A percentile compares a stretch with the other conserved stretches of the same genome.
Evolutionary conservation across 805 yeast species (phyloP).

Genomic region (Kazachstania martiniae): DNA sequence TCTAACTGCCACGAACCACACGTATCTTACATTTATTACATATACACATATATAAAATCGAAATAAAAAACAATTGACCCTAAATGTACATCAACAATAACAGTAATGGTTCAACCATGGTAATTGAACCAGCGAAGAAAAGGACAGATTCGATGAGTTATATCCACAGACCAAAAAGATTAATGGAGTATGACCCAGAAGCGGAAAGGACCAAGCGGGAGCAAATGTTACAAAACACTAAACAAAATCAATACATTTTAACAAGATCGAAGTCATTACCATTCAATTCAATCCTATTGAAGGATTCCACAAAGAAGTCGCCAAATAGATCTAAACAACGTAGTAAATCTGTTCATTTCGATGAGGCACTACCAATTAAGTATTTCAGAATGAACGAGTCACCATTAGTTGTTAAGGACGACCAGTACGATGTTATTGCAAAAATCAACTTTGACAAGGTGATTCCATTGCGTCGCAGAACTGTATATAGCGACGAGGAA

Average conservation of each 20-base stretch:
- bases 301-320: slow-evolving; percentile 1
- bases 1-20: no score
- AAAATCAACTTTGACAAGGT: slow-evolving; percentile 6
- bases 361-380: slow-evolving; percentile 53
- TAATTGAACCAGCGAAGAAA: slow-evolving; percentile 1
- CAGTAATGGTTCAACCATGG: slow-evolving; percentile 3
- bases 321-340: not conserved
- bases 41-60: no score
- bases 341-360: slow-evolving; percentile 74
- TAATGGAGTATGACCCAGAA: slow-evolving; percentile 4
- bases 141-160: not conserved
- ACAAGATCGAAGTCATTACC: slow-evolving; percentile 37
- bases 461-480: slow-evolving; percentile 5
- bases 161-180: slow-evolving; percentile 6
- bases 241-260: slow-evolving; percentile 9
- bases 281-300: slow-evolving; percentile 9
- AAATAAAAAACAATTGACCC: no score
- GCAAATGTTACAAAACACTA: slow-evolving; percentile 9
- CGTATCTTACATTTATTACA: no score
- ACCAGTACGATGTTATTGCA: slow-evolving; percentile 1
- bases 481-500: slow-evolving; percentile 1
- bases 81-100: not conserved
- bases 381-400: slow-evolving; percentile 64
- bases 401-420: slow-evolving; percentile 52
- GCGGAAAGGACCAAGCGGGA: slow-evolving; percentile 1